Base-by-base conservation (phyloP, 257 asterid species). In the Forsythia suspensa region DNA sequence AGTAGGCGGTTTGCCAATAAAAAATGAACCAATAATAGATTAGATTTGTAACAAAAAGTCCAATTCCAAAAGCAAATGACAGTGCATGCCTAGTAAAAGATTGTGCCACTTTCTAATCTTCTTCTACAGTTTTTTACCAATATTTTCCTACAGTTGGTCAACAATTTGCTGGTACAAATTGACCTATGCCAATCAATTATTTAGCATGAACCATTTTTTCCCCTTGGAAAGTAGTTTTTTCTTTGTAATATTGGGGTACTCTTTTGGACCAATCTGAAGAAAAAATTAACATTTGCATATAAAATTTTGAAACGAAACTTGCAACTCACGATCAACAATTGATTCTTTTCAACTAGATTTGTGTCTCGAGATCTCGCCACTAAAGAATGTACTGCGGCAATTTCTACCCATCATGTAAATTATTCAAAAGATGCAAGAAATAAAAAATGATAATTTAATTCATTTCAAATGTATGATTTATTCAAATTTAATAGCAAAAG, bases 41-140 rank as follows among this genome's bases (percentile, higher is more conserved):
- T 77, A 84, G 85, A 48, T 77, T 84, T 70, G 85, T 75, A 80
- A 72, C 46, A 55, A 80, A 63, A 84, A 80, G 83, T 74, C 73
- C 63, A 48, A 70, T 74, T 40, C 57, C 42, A 46, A 70, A 71
- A 77, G 63, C 73, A 72, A 83, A 80, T 79, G 76, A 20, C 34
- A 52, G 46, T 76, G 79, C 81, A 79, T 79, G 29, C 70, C 70
- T 63, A 63, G 70, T 24, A 63, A 63, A 63, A 63, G 18, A 24
- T 63, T 63, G 70, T 0, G 3, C 16, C n/a, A 11, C 70, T 63
- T 29, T 70, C 77, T 36, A 48, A 4, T 48, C 40, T 39, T 37
- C 41, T 43, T 4, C 41, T 29, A 29, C 12, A 24, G 37, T 74
- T 70, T 42, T 76, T 59, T 34, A 52, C 52, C 57, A 75, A 3